Percentiles rank a stretch among this genome's conserved stretches.
Evolutionary conservation across 169 alveolate genomes (phyloP).

Genomic region (Besnoitia besnoiti): DNA sequence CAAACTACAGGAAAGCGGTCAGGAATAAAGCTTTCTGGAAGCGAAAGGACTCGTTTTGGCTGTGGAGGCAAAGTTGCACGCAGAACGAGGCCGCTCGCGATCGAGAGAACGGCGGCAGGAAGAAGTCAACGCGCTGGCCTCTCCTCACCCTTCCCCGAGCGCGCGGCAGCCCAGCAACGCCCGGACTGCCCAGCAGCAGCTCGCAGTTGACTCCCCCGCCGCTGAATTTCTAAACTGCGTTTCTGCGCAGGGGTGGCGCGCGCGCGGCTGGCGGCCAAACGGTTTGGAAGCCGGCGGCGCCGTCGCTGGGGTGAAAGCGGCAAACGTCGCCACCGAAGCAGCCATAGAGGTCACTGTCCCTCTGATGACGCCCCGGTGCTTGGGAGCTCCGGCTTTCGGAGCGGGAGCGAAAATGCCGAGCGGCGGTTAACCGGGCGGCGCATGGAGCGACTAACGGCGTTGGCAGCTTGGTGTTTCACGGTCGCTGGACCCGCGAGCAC

Average conservation of each 20-base stretch:
- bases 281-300: background rate
- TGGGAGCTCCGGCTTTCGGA: too few species aligned
- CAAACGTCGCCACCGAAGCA: too few species aligned
- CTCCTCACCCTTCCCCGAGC: background rate
- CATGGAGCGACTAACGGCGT: too few species aligned
- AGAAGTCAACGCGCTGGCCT: background rate
- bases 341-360: too few species aligned
- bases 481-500: too few species aligned
- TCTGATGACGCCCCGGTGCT: too few species aligned
- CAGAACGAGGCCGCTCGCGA: background rate
- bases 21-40: background rate
- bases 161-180: background rate
- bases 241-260: background rate
- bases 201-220: background rate
- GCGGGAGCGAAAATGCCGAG: too few species aligned
- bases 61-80: background rate
- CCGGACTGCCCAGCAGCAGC: background rate
- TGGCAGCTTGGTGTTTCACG: too few species aligned
- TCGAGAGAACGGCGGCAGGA: background rate
- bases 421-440: too few species aligned
- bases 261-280: background rate
- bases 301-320: too few species aligned
- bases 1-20: background rate
- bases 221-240: too few species aligned
- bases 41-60: background rate